Base-by-base conservation (phyloP, 2,329 filamentous ascomycete species). In the Paramyrothecium sp. region DNA sequence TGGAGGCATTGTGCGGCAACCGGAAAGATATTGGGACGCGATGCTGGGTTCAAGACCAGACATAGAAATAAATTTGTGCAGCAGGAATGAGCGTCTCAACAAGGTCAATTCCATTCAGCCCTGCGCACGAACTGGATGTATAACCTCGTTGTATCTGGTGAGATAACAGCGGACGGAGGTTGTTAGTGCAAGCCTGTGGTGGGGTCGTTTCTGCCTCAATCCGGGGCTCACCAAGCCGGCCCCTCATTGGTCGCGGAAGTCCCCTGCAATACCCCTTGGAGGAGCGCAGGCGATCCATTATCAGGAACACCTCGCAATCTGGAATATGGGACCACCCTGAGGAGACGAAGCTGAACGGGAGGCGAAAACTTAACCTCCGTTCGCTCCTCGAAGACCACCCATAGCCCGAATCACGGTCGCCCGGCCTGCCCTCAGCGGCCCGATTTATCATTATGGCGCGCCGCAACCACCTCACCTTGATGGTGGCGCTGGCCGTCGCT, bases 401-500 rank as follows among this genome's bases (percentile, higher is more conserved):
- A 44, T 30, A 5, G 26, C 26, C 26, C 26, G 10, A 30, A 7
- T 19, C 13, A 16, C 38, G 38, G 38, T 44, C n/a, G 38, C 38
- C 5, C 38, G 38, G 38, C 38, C 26, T 30, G 5, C 26, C 4
- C 26, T 30, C 26, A 10, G 26, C 26, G 26, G 5, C 4, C 13
- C 38, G n/a, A 44, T 12, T 30, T 30, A 44, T 16, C 38, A 44
- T 19, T 19, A 85, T 85, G 82, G 78, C 82, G 59, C 80, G 83
- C 48, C 72, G 78, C 60, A 77, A 79, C 61, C 80, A 85, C 63
- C 69, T 87, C 58, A 76, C 83, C 30, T 67, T 83, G 62, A 74
- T 82, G 53, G 67, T 88, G 60, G 68, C 86, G 52, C 66, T 88
- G 62, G 78, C 80, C 62, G 76, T 86, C 63, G 75, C 81, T 58